Conservation (phyloP, 2,329 filamentous ascomycete species). For the Phaeophleospora eucalypticola region DNA sequence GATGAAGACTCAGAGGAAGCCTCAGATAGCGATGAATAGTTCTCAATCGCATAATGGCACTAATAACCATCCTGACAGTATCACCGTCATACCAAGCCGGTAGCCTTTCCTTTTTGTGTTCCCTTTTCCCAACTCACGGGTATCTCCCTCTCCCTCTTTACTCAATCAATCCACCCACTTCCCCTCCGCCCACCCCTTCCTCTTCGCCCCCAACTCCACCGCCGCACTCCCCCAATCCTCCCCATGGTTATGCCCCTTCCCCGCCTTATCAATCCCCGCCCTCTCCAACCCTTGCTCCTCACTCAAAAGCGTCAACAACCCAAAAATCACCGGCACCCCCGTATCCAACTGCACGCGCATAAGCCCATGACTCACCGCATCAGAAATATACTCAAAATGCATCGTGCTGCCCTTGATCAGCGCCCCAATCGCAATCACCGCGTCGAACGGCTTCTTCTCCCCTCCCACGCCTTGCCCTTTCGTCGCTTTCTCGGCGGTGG, state of each 20-base stretch:
- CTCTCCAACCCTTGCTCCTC: slow-evolving; percentile 84
- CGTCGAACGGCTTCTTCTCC: slow-evolving; percentile 65
- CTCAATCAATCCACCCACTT: slow-evolving; percentile 45
- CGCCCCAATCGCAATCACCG: slow-evolving; percentile 90
- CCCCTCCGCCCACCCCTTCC: slow-evolving; percentile 75
- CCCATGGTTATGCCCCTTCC: slow-evolving; percentile 78
- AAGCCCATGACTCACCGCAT: slow-evolving; percentile 82
- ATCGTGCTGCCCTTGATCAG: slow-evolving; percentile 98
- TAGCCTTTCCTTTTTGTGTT: not conserved
- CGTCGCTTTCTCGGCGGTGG: slow-evolving; percentile 32
- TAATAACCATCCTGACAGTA: not conserved
- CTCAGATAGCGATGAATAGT: not conserved
- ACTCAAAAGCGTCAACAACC: slow-evolving; percentile 79
- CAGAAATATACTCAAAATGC: slow-evolving; percentile 98
- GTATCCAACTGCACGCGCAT: slow-evolving; percentile 93
- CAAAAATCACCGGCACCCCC: slow-evolving; percentile 86
- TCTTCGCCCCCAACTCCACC: slow-evolving; percentile 89
- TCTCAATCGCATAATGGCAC: not conserved
- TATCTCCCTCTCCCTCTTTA: not conserved
- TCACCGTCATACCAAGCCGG: not conserved
- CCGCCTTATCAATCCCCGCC: slow-evolving; percentile 60
- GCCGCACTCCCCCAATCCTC: slow-evolving; percentile 94
- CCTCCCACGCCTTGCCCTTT: slow-evolving; percentile 1
- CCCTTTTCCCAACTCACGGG: not conserved
- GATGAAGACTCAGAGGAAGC: slow-evolving; percentile 8